phyloP scores from a whole-genome alignment of 176 grass and related monocot genomes.

The Chloris gayana region DNA sequence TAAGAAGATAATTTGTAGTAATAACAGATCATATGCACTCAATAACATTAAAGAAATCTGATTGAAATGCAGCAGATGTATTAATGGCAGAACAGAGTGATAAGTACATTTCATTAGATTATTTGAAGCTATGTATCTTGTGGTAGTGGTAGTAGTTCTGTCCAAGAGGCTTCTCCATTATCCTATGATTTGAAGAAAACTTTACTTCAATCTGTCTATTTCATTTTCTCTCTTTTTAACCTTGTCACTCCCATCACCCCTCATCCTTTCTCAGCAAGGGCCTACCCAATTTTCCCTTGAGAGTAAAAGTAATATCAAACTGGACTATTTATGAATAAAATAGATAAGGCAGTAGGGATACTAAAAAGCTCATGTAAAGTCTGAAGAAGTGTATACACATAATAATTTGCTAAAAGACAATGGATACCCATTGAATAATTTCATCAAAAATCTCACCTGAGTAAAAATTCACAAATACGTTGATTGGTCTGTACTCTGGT shows the following conservation, averaged over 20 bases:
- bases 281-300: neutral
- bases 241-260: neutral
- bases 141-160: neutral
- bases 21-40: neutral
- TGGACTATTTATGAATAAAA: constrained; percentile 2
- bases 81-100: constrained; percentile 7
- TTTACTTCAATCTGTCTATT: neutral
- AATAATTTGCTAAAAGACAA: constrained; percentile 12
- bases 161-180: neutral
- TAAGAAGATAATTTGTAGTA: neutral
- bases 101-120: neutral
- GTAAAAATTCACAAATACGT: constrained; percentile 93
- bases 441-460: constrained; percentile 55
- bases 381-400: neutral
- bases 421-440: neutral
- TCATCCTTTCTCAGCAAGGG: neutral
- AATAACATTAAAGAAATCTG: neutral
- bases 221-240: neutral
- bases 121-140: neutral
- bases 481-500: constrained; percentile 82
- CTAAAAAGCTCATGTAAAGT: constrained; percentile 9
- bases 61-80: neutral
- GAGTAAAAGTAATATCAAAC: neutral
- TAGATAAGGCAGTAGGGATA: neutral
- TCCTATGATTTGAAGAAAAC: neutral